Evolutionary conservation across 2,329 filamentous ascomycete genomes (phyloP), one percentile per base, ranked within the genome.

Genomic region (Orbilia oligospora): DNA sequence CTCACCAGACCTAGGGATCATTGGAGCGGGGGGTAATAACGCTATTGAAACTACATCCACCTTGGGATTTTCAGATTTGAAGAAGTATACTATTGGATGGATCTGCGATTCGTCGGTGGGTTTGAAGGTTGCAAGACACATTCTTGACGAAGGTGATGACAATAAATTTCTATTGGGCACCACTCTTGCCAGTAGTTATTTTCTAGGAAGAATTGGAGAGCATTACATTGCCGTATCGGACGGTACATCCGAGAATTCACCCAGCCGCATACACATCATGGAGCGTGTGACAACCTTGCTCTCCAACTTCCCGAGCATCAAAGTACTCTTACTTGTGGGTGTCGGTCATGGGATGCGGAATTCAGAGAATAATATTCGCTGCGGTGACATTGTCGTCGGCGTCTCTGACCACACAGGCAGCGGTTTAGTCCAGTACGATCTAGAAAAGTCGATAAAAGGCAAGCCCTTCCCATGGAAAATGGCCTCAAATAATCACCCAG

Each of bases 41-140:
- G 12, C 5, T 44, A 12, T 3, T 44, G 10, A 16, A 16, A 44
- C 10, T 3, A 44, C 9, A 44, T 44, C 16, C 41, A 44, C 41
- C 16, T 16, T n/a, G 16, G 41, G 5, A n/a, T 44, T 44, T 5
- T 44, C 41, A 5, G 41, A 44, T 3, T n/a, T 12, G 41, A 44
- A 16, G 5, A 44, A 44, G 12, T 84, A 83, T 30, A 83, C 82
- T 0, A 72, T 85, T 3, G 84, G 83, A 0, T 85, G 83, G 83
- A 81, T 84, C 0, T 84, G 82, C 56, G 83, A 83, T 0, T 27
- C 84, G 0, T 63, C 56, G 0, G 71, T 81, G 0, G 83, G 84
- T 18, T 77, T 81, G 63, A 81, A 81, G 1, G 83, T 83, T 5
- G 83, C 83, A 0, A 44, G 55, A 0, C 78, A 56, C 6, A 82